These are phyloP conservation scores for Beauveria australis DNA, from an alignment of 2,329 filamentous ascomycete genomes.

Conservation along the genomic window DNA sequence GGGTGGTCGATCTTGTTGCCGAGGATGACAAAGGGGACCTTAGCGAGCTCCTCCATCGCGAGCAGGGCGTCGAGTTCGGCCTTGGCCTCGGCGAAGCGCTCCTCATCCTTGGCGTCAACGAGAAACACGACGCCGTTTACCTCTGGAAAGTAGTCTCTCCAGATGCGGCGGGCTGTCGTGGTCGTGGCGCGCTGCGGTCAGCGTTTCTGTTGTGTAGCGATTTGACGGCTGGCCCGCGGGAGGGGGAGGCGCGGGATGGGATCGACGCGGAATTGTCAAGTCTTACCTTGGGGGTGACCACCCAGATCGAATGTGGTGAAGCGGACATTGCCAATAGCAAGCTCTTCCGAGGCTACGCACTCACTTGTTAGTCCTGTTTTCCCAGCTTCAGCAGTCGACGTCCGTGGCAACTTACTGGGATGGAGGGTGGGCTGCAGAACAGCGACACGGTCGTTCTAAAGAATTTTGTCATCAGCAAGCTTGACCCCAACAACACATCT, in stretches of 20 bases:
- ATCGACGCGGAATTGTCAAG: conserved; percentile 3
- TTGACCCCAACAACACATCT: not conserved
- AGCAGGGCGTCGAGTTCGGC: conserved; percentile 93
- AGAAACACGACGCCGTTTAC: conserved; percentile 96
- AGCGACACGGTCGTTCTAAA: conserved; percentile 82
- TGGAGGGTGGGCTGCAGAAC: conserved; percentile 86
- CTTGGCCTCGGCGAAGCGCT: conserved; percentile 90
- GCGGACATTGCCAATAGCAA: conserved; percentile 85
- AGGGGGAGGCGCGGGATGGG: not conserved
- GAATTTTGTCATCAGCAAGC: conserved; percentile 17
- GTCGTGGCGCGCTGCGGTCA: not conserved
- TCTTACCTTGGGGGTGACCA: conserved; percentile 80
- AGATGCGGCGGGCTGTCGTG: conserved; percentile 69
- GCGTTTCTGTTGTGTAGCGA: not conserved
- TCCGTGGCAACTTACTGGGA: conserved; percentile 58
- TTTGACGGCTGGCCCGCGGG: not conserved
- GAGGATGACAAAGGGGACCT: conserved; percentile 91
- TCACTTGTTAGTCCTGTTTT: not conserved
- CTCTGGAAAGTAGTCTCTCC: conserved; percentile 97
- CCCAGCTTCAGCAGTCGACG: not conserved
- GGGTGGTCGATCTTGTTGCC: conserved; percentile 99
- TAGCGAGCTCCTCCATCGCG: conserved; percentile 91
- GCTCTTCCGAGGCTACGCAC: conserved; percentile 70
- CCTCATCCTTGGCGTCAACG: conserved; percentile 93
- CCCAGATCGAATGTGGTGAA: conserved; percentile 94